Conservation (phyloP, 345 rosid species). For the Syzygium oleosum region DNA sequence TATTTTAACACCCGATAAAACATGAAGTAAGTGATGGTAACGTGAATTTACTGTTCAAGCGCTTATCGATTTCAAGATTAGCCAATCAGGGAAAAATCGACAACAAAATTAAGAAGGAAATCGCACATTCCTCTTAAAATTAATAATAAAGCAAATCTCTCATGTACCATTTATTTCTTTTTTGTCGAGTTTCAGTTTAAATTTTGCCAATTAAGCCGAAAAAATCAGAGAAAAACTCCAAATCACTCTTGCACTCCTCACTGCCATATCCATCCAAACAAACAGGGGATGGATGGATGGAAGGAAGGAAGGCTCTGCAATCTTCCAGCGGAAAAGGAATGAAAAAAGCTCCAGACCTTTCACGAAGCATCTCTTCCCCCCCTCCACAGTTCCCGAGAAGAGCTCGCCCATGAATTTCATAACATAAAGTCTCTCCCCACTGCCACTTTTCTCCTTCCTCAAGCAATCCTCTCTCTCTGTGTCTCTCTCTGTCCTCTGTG, state of each 20-base stretch:
- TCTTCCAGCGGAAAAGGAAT: neutral
- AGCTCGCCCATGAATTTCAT: neutral
- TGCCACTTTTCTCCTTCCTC: neutral
- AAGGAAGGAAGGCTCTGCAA: neutral
- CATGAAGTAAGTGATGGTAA: neutral
- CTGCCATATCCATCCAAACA: neutral
- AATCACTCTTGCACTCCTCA: neutral
- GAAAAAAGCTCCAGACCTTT: neutral
- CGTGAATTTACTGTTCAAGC: neutral
- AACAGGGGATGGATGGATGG: neutral
- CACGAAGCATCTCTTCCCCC: conserved; percentile 1
- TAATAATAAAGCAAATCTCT: neutral
- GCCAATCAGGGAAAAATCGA: neutral
- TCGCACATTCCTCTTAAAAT: neutral
- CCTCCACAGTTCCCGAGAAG: neutral
- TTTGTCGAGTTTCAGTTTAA: neutral
- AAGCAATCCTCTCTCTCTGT: neutral
- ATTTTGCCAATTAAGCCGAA: neutral
- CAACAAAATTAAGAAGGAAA: neutral
- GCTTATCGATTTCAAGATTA: neutral
- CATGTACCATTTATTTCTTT: fast-evolving
- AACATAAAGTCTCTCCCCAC: neutral
- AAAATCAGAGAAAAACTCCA: neutral
- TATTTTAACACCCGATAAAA: too few relatives aligned
- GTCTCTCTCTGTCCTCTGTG: neutral